Evolutionary conservation across 805 yeast species (phyloP).

Genomic region (Metschnikowia cubensis): DNA sequence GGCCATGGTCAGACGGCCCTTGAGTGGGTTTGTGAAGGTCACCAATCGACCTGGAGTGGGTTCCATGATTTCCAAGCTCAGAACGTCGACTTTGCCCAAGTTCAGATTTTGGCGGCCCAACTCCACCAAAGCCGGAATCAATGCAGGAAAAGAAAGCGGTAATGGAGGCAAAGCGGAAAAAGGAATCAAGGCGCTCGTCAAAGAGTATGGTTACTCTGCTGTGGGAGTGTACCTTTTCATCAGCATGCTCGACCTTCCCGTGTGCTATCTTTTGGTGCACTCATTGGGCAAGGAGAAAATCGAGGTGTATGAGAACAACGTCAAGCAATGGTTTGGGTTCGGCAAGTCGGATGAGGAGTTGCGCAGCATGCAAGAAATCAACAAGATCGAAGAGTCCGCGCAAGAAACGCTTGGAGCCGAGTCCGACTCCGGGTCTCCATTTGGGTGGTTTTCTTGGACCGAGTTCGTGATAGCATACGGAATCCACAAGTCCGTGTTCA

Average conservation of each 20-base stretch:
- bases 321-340: constrained; percentile 60
- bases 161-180: constrained; percentile 22
- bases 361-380: constrained; percentile 32
- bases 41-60: background rate
- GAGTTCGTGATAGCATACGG: constrained; percentile 92
- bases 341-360: constrained; percentile 47
- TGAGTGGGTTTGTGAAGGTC: background rate
- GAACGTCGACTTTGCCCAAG: background rate
- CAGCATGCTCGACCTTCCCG: constrained; percentile 74
- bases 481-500: constrained; percentile 73
- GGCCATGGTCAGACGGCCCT: background rate
- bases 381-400: constrained; percentile 24
- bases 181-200: constrained; percentile 62
- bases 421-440: constrained; percentile 17
- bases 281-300: constrained; percentile 82
- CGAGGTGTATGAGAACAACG: constrained; percentile 57
- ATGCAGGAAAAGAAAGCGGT: no score
- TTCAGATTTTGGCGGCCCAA: background rate
- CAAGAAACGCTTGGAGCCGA: constrained; percentile 23
- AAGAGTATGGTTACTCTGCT: constrained; percentile 89
- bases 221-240: constrained; percentile 77
- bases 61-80: background rate
- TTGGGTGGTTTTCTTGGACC: constrained; percentile 54
- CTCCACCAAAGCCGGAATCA: constrained; percentile 1
- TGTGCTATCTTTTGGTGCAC: constrained; percentile 80